Percentiles rank a stretch among this genome's conserved stretches.
Evolutionary conservation across 805 yeast species (phyloP).

Genomic region (Yarrowia bubula): DNA sequence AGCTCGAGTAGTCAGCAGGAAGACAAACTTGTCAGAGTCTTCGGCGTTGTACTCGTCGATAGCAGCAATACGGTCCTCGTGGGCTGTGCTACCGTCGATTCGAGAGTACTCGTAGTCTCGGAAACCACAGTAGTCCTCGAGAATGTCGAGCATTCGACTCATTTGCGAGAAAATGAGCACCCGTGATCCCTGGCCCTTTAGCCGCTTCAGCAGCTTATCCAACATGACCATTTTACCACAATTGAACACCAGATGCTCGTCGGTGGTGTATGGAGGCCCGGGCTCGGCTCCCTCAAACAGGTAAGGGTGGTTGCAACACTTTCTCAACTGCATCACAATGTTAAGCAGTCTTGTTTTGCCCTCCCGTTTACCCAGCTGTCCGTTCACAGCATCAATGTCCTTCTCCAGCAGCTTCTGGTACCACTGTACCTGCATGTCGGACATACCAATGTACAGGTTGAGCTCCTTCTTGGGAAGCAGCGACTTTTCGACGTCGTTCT

Average conservation of each 20-base stretch:
- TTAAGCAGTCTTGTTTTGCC: conserved; percentile 81
- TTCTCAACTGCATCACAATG: conserved; percentile 94
- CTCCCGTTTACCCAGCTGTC: conserved; percentile 90
- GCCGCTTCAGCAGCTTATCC: conserved; percentile 74
- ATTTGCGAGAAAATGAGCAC: conserved; percentile 91
- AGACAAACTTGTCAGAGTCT: conserved; percentile 76
- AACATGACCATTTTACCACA: conserved; percentile 87
- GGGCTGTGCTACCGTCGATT: conserved; percentile 90
- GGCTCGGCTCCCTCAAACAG: conserved; percentile 99
- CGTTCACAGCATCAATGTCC: conserved; percentile 94
- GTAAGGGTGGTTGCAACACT: conserved; percentile 97
- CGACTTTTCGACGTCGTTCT: conserved; percentile 89
- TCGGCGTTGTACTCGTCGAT: conserved; percentile 89
- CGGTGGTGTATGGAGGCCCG: conserved; percentile 95
- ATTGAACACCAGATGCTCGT: conserved; percentile 87
- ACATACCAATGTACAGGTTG: conserved; percentile 89
- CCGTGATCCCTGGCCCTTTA: conserved; percentile 76
- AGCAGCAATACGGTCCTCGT: conserved; percentile 87
- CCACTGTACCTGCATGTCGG: conserved; percentile 93
- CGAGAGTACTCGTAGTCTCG: conserved; percentile 85
- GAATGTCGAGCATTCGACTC: conserved; percentile 83
- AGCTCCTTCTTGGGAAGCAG: conserved; percentile 86
- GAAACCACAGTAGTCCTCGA: conserved; percentile 87
- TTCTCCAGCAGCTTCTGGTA: conserved; percentile 83
- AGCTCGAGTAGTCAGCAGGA: conserved; percentile 88